A percentile compares a stretch with the other conserved stretches of the same genome.
Conservation (phyloP, 331 rosid genomes). For the Malus hybrid region DNA sequence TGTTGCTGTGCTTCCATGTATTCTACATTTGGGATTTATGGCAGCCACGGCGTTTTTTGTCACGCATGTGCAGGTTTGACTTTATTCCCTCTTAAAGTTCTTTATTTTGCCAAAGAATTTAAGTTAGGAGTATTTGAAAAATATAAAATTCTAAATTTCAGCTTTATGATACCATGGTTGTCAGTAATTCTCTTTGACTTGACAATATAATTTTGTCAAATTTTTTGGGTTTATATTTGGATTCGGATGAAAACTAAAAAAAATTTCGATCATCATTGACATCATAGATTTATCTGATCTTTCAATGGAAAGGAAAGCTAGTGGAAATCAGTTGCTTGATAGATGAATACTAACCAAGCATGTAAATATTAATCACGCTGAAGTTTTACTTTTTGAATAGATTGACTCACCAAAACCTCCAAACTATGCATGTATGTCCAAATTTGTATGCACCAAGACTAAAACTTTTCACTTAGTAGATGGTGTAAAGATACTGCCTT, state of each 20-base stretch:
- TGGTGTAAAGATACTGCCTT: background rate
- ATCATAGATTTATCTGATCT: background rate
- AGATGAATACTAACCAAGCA: background rate
- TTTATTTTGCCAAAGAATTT: background rate
- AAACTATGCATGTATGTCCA: background rate
- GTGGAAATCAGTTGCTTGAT: background rate
- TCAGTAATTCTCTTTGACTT: background rate
- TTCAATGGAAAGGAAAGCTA: background rate
- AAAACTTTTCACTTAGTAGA: background rate
- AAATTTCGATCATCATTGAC: background rate
- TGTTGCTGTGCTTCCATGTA: constrained; percentile 66
- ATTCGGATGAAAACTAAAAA: too few relatives aligned
- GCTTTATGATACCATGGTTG: background rate
- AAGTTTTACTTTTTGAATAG: background rate
- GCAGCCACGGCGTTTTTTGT: constrained; percentile 63
- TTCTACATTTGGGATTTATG: constrained; percentile 79
- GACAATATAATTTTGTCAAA: background rate
- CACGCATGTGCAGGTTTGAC: constrained; percentile 91
- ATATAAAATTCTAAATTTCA: background rate
- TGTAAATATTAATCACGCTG: background rate
- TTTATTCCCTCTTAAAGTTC: background rate
- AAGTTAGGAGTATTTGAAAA: background rate
- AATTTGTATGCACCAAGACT: background rate
- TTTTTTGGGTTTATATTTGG: background rate
- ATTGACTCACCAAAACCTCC: background rate